Conservation (phyloP, 305 asterid genomes). For the Andrographis paniculata region DNA sequence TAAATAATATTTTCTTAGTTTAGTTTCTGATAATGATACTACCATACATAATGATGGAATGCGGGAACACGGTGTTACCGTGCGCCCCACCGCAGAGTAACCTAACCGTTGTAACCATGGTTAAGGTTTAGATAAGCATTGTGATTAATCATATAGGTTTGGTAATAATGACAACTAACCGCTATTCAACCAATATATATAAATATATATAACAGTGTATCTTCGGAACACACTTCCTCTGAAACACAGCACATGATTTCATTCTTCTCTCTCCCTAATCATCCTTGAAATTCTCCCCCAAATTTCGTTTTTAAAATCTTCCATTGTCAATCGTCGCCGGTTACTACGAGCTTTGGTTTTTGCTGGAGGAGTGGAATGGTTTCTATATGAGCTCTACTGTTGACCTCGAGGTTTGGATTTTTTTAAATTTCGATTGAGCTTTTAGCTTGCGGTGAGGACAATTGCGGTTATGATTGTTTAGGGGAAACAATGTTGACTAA, state of each 20-base stretch:
- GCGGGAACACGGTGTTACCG: too few relatives aligned
- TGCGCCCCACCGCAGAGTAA: too few relatives aligned
- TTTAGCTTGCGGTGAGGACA: neutral
- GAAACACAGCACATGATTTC: slow-evolving; percentile 3
- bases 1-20: too few relatives aligned
- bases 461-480: neutral
- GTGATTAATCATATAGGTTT: neutral
- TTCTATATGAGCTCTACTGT: too few relatives aligned
- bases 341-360: neutral
- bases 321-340: neutral
- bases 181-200: neutral
- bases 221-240: neutral
- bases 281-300: neutral
- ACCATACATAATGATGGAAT: too few relatives aligned
- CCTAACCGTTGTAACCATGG: neutral
- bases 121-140: neutral
- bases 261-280: neutral
- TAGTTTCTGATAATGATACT: too few relatives aligned
- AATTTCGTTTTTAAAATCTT: neutral
- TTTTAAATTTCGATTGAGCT: too few relatives aligned
- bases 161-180: neutral
- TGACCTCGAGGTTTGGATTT: too few relatives aligned
- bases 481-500: neutral
- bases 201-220: neutral
- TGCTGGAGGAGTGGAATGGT: neutral